phyloP scores from a whole-genome alignment of 2,329 filamentous ascomycete genomes.

The Ascochyta koolunga region DNA sequence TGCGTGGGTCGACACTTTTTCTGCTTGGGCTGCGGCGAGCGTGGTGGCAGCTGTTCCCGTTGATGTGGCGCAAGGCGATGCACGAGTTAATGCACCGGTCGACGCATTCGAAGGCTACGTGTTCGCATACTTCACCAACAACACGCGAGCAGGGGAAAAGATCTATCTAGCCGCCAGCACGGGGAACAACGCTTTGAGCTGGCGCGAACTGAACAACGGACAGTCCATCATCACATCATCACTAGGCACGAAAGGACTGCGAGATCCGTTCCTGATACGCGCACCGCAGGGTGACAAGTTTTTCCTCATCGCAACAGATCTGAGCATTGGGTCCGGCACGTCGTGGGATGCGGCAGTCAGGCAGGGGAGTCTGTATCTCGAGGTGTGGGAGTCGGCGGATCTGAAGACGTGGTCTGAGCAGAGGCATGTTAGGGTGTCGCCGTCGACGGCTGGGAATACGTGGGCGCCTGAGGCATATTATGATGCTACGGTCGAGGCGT shows the following conservation, averaged over 20 bases:
- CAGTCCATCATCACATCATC: constrained; percentile 55
- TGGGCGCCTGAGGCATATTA: constrained; percentile 62
- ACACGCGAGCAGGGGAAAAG: constrained; percentile 55
- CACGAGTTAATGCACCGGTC: constrained; percentile 37
- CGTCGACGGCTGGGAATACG: constrained; percentile 58
- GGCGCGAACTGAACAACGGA: constrained; percentile 58
- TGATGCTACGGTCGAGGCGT: constrained; percentile 51
- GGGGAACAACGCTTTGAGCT: constrained; percentile 59
- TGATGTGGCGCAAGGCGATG: constrained; percentile 38
- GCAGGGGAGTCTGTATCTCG: constrained; percentile 57
- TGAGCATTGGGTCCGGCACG: constrained; percentile 62
- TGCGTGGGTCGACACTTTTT: constrained; percentile 4
- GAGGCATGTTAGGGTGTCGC: constrained; percentile 58
- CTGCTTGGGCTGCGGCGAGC: constrained; percentile 5
- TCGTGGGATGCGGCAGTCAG: constrained; percentile 58
- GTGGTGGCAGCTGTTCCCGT: constrained; percentile 1
- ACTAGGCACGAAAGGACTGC: constrained; percentile 56
- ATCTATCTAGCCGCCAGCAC: constrained; percentile 60
- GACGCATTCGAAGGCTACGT: constrained; percentile 55
- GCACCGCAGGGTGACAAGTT: constrained; percentile 59
- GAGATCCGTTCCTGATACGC: constrained; percentile 61
- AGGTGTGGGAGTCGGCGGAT: constrained; percentile 61
- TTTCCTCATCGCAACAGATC: constrained; percentile 59
- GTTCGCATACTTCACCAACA: constrained; percentile 60
- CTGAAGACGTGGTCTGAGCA: constrained; percentile 59